These are phyloP conservation scores for Wickerhamomyces mucosus DNA, from an alignment of 805 yeast genomes.

Conservation along the genomic window DNA sequence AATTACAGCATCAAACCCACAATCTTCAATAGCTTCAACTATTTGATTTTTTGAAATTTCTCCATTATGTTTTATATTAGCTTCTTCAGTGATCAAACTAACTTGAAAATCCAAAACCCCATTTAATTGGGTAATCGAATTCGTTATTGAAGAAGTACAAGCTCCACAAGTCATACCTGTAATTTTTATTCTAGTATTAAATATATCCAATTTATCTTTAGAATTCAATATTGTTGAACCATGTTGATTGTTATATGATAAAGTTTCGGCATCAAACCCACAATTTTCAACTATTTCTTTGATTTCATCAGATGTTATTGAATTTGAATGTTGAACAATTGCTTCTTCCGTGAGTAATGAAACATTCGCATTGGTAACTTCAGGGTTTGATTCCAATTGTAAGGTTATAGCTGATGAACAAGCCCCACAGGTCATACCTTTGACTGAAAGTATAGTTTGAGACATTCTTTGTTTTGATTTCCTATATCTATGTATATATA, in stretches of 20 bases:
- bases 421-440: conserved; percentile 90
- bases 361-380: conserved; percentile 48
- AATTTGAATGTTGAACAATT: conserved; percentile 33
- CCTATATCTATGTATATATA: no score
- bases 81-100: conserved; percentile 71
- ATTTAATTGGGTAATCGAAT: conserved; percentile 28
- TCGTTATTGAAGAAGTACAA: conserved; percentile 60
- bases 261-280: conserved; percentile 51
- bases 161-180: conserved; percentile 90
- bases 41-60: background rate
- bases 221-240: conserved; percentile 1
- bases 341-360: conserved; percentile 77
- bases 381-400: conserved; percentile 39
- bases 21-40: conserved; percentile 48
- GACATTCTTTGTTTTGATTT: no score
- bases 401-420: conserved; percentile 61
- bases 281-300: conserved; percentile 56
- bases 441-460: conserved; percentile 14
- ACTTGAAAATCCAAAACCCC: conserved; percentile 34
- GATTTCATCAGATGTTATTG: conserved; percentile 25
- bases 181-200: background rate
- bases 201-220: background rate
- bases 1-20: conserved; percentile 53
- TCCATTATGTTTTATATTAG: conserved; percentile 39
- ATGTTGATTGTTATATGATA: no score